Evolutionary conservation across 2,329 filamentous ascomycete genomes (phyloP).

Genomic region (Arachnopeziza araneosa): DNA sequence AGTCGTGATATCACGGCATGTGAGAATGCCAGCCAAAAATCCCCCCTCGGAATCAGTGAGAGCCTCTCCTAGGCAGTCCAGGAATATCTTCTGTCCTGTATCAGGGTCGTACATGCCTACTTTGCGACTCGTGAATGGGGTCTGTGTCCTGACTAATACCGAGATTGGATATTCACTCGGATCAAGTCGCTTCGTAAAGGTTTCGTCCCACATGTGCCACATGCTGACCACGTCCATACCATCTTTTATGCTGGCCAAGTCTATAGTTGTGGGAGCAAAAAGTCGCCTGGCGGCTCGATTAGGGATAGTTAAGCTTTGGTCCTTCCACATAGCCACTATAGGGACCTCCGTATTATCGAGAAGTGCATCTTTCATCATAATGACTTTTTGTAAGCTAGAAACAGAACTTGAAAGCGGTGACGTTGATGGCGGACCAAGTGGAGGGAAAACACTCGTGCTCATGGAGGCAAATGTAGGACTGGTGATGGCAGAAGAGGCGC

Average conservation of each 20-base stretch:
- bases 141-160: constrained; percentile 54
- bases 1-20: constrained; percentile 66
- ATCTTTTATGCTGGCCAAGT: constrained; percentile 35
- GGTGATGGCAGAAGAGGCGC: constrained; percentile 34
- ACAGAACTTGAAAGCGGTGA: constrained; percentile 51
- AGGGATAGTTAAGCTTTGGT: constrained; percentile 66
- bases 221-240: constrained; percentile 52
- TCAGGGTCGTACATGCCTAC: constrained; percentile 57
- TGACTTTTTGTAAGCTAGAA: constrained; percentile 66
- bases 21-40: constrained; percentile 67
- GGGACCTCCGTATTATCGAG: constrained; percentile 71
- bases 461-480: constrained; percentile 50
- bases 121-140: constrained; percentile 51
- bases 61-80: constrained; percentile 61
- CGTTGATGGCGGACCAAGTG: constrained; percentile 57
- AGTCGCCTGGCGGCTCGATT: constrained; percentile 53
- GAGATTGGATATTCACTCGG: constrained; percentile 62
- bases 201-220: constrained; percentile 59
- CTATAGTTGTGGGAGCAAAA: constrained; percentile 40
- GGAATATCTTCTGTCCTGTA: constrained; percentile 49
- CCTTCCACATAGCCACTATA: constrained; percentile 75
- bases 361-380: constrained; percentile 70
- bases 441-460: constrained; percentile 57
- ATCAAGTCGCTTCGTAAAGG: constrained; percentile 55
- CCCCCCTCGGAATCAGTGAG: constrained; percentile 63